Evolutionary conservation across 1,284 basidiomycete genomes (phyloP).

Genomic region (Earliella scabrosa): DNA sequence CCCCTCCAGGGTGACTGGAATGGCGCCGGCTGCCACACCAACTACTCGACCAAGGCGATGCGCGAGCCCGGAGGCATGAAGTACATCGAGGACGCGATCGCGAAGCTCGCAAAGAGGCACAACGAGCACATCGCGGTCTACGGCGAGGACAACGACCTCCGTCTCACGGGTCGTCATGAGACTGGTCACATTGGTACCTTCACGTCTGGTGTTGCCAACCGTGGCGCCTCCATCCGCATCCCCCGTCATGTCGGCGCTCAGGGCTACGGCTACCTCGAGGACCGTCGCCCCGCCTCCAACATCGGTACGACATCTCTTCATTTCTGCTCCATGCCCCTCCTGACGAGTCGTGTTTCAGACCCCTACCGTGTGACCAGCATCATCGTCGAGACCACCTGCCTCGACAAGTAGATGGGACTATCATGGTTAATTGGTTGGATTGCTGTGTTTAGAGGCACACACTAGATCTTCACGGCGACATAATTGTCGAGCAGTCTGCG

Average conservation of each 20-base stretch:
- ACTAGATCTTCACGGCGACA: too few species aligned
- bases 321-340: neutral
- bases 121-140: conserved; percentile 95
- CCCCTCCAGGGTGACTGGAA: conserved; percentile 99
- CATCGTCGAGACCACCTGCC: conserved; percentile 90
- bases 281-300: conserved; percentile 97
- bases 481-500: neutral
- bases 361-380: conserved; percentile 90
- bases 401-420: conserved; percentile 40
- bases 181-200: conserved; percentile 95
- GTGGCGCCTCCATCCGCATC: conserved; percentile 95
- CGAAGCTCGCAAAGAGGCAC: conserved; percentile 85
- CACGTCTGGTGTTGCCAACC: conserved; percentile 96
- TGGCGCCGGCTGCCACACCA: conserved; percentile 97
- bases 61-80: conserved; percentile 95
- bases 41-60: conserved; percentile 93
- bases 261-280: conserved; percentile 96
- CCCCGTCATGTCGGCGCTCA: conserved; percentile 91
- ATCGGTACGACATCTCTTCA: conserved; percentile 67
- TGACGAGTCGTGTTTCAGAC: conserved; percentile 50
- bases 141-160: conserved; percentile 94
- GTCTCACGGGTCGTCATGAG: conserved; percentile 94
- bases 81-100: conserved; percentile 92
- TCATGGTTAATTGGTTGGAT: too few species aligned
- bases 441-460: too few species aligned